A percentile compares a stretch with the other conserved stretches of the same genome.
phyloP scores from a whole-genome alignment of 1,284 basidiomycete species.

The Apiotrichum porosum region DNA sequence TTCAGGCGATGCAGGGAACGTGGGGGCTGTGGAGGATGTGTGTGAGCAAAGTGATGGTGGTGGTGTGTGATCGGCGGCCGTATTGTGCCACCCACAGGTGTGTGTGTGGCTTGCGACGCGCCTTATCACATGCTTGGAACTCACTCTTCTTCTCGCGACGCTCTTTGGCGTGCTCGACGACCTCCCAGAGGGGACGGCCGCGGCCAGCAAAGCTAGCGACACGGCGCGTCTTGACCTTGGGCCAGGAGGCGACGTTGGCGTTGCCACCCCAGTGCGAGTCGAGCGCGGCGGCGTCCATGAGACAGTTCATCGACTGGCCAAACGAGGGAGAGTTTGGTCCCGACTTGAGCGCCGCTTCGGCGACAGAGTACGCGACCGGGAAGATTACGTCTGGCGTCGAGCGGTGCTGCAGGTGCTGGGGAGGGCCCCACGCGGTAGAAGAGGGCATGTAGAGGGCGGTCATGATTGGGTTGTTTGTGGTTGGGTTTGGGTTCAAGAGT shows the following conservation, averaged over 20 bases:
- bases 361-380: conserved; percentile 38
- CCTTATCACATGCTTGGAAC: no score
- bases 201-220: conserved; percentile 13
- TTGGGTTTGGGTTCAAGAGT: not conserved
- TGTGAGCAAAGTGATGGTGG: no score
- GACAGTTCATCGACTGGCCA: conserved; percentile 7
- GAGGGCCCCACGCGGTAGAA: not conserved
- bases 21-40: not conserved
- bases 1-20: not conserved
- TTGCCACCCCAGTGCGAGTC: not conserved
- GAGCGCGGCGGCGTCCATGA: conserved; percentile 6
- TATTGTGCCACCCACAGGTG: no score
- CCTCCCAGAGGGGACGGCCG: conserved; percentile 34
- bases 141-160: conserved; percentile 24
- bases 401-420: conserved; percentile 11
- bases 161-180: conserved; percentile 37
- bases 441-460: conserved; percentile 19
- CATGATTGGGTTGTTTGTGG: conserved; percentile 3
- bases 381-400: conserved; percentile 22
- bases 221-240: conserved; percentile 4
- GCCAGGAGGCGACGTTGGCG: conserved; percentile 3
- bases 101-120: no score
- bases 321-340: conserved; percentile 41
- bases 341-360: conserved; percentile 41
- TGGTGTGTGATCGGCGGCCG: no score